Evolutionary conservation across 2,329 filamentous ascomycete genomes (phyloP), one percentile per base, ranked within the genome.

Genomic region (Exophiala sp.): DNA sequence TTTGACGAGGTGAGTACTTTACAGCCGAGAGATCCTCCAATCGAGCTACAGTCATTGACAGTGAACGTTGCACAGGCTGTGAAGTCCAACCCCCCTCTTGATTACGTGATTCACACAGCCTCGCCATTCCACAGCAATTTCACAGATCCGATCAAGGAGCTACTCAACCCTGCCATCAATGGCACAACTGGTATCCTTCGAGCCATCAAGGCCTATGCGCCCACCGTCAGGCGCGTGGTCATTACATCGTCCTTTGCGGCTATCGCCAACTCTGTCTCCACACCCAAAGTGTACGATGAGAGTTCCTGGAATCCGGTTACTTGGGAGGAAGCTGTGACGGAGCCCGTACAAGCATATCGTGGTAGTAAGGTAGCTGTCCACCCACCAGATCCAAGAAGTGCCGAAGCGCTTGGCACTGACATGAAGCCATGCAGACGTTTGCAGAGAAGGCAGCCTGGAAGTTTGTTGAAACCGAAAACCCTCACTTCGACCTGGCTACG

Each of bases 91-190:
- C 81, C 81, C 0, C 80, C 83, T 0, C 88, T 92, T 58, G 84
- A 88, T 62, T 84, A 80, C 42, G 86, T 92, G 42, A 77, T 90
- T 49, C 86, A 89, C 68, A 88, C 86, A 3, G 86, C 87, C 1
- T 85, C 81, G 0, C 87, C 88, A 0, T 91, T 88, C 72, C 84
- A 87, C 63, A 80, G 84, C 66, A 86, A 85, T 32, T 82, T 92
- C 51, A 83, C 88, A 21, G 78, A 84, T 60, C 81, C 85, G 16
- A 75, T 89, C 62, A 81, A 84, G 63, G 72, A 72, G 47, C 66
- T 82, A 4, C 68, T 82, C 16, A 80, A 83, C 57, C 80, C 81
- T 14, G 82, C 82, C 4, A 72, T 85, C 58, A 83, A 83, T 60
- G 82, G 82, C 49, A 86, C 83, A 0, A 82, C 78, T 0, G 81